Evolutionary conservation across 2,329 filamentous ascomycete species (phyloP).

Genomic region (Teratosphaeria epicoccoides): DNA sequence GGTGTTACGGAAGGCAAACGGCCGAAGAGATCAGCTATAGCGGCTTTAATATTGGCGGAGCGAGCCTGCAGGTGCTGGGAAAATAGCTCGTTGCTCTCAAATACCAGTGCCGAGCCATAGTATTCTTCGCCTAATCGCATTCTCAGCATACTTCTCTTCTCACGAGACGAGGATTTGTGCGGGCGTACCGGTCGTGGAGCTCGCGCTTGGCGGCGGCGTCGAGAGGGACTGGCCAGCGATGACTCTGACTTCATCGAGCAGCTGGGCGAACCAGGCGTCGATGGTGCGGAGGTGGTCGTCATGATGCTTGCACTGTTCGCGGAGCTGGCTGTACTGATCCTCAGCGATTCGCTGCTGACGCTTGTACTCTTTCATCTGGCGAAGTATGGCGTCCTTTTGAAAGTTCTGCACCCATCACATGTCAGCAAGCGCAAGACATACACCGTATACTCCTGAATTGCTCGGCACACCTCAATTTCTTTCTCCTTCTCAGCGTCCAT

Average conservation of each 20-base stretch:
- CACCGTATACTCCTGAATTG: background rate
- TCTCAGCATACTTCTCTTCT: slow-evolving; percentile 22
- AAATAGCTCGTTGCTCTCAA: slow-evolving; percentile 51
- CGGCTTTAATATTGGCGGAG: slow-evolving; percentile 63
- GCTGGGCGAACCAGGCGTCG: slow-evolving; percentile 87
- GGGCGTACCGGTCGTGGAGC: slow-evolving; percentile 22
- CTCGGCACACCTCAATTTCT: slow-evolving; percentile 59
- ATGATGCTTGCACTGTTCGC: slow-evolving; percentile 68
- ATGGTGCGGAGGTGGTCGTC: slow-evolving; percentile 87
- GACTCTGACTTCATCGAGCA: slow-evolving; percentile 40
- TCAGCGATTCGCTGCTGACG: slow-evolving; percentile 77
- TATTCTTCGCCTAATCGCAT: slow-evolving; percentile 24
- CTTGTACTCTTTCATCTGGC: slow-evolving; percentile 97
- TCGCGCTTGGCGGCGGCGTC: slow-evolving; percentile 20
- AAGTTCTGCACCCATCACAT: slow-evolving; percentile 50
- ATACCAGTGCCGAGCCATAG: slow-evolving; percentile 44
- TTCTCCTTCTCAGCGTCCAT: slow-evolving; percentile 56
- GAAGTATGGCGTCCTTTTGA: slow-evolving; percentile 91
- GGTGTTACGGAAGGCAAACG: slow-evolving; percentile 40
- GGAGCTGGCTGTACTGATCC: slow-evolving; percentile 66
- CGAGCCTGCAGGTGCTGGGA: slow-evolving; percentile 69
- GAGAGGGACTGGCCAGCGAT: slow-evolving; percentile 29
- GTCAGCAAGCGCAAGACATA: background rate
- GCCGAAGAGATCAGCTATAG: slow-evolving; percentile 58
- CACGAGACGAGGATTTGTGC: slow-evolving; percentile 11